These are phyloP conservation scores for Camelina neglecta DNA, from an alignment of 345 rosid species.

Conservation along the genomic window DNA sequence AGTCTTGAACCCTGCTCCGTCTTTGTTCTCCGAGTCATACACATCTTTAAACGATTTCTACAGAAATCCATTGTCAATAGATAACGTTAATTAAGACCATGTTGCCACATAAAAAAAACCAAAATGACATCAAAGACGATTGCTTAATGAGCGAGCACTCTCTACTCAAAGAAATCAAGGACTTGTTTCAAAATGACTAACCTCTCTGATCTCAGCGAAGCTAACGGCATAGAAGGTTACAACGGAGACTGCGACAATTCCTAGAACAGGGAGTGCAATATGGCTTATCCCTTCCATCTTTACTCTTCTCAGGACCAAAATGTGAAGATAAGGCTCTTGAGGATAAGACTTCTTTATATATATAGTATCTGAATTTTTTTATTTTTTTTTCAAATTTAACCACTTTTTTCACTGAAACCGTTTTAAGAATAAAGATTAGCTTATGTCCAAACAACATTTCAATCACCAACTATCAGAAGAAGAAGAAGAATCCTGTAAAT, in stretches of 20 bases:
- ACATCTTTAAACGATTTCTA: slow-evolving; percentile 67
- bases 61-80: too few relatives aligned
- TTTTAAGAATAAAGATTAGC: slow-evolving; percentile 16
- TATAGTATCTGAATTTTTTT: background rate
- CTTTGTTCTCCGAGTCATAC: slow-evolving; percentile 52
- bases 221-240: slow-evolving; percentile 73
- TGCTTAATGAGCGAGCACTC: slow-evolving; percentile 7
- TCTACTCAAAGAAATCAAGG: background rate
- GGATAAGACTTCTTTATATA: slow-evolving; percentile 6
- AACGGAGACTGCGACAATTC: slow-evolving; percentile 67
- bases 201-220: slow-evolving; percentile 74
- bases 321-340: slow-evolving; percentile 35
- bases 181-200: slow-evolving; percentile 15
- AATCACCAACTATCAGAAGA: background rate
- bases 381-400: background rate
- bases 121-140: background rate
- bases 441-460: slow-evolving; percentile 5
- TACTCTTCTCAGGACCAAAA: slow-evolving; percentile 16
- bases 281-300: slow-evolving; percentile 68
- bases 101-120: too few relatives aligned
- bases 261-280: slow-evolving; percentile 63
- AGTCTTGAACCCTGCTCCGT: slow-evolving; percentile 46
- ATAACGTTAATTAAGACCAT: too few relatives aligned
- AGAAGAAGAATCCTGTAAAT: background rate
- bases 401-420: background rate